Percentiles rank a stretch among this genome's conserved stretches.
Evolutionary conservation across 768 basidiomycete species (phyloP).

Genomic region (Trametes coccinea): DNA sequence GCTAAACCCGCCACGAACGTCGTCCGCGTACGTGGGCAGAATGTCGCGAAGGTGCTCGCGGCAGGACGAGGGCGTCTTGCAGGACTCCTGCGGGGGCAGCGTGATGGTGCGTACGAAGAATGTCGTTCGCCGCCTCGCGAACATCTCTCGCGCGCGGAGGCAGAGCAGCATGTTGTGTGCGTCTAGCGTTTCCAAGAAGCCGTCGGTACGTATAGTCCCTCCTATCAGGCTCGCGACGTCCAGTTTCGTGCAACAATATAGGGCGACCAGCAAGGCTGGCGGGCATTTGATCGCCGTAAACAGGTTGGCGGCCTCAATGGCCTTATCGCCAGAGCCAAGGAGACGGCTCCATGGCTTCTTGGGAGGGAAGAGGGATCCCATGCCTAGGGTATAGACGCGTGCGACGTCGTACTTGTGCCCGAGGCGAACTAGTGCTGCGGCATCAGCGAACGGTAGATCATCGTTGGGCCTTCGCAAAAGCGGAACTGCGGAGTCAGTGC

Average conservation of each 20-base stretch:
- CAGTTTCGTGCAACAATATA: background rate
- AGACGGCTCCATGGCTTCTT: background rate
- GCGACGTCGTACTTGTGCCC: constrained; percentile 12
- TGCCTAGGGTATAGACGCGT: background rate
- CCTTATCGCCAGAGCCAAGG: background rate
- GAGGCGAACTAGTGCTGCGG: constrained; percentile 12
- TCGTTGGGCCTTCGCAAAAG: background rate
- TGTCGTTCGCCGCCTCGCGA: background rate
- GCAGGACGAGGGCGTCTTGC: background rate
- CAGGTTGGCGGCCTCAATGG: background rate
- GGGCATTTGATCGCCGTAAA: background rate
- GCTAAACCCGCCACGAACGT: background rate
- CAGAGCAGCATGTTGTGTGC: background rate
- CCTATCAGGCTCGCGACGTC: background rate
- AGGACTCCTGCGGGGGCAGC: background rate
- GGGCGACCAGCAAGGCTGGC: background rate
- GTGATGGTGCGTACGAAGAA: background rate
- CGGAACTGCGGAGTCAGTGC: background rate
- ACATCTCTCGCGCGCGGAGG: background rate
- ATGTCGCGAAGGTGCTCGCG: background rate
- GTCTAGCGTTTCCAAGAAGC: background rate
- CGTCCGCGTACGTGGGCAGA: background rate
- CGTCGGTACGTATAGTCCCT: background rate
- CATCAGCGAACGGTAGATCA: background rate
- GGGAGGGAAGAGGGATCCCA: background rate